Percentiles rank a stretch among this genome's conserved stretches.
These are phyloP conservation scores for Globisporangium recalcitrans DNA, from an alignment of 352 stramenopile species.

Conservation along the genomic window DNA sequence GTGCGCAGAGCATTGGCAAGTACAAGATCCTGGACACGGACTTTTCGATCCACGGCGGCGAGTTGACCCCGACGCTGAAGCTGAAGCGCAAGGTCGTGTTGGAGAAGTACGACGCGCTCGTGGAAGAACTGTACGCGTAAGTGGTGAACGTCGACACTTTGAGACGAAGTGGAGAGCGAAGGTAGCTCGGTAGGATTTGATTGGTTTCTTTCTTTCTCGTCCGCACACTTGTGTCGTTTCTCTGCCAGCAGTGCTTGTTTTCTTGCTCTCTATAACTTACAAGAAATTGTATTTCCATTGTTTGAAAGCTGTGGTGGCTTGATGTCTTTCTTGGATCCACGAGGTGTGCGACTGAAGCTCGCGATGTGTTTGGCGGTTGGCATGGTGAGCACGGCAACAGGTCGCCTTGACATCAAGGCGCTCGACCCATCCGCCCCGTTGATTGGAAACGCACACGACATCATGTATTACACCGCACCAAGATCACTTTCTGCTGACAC, in stretches of 20 bases:
- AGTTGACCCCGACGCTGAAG: constrained; percentile 96
- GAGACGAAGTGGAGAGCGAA: neutral
- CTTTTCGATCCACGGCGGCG: constrained; percentile 87
- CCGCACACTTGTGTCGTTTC: neutral
- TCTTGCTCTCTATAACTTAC: constrained; percentile 3
- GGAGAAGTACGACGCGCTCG: constrained; percentile 89
- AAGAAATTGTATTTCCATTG: constrained; percentile 2
- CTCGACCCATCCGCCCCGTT: too few species aligned
- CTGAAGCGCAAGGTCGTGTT: constrained; percentile 91
- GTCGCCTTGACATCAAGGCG: too few species aligned
- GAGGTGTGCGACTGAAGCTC: too few species aligned
- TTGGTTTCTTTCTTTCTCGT: neutral
- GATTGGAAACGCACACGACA: too few species aligned
- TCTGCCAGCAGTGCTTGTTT: neutral
- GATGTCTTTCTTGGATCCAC: too few species aligned
- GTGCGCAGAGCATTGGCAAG: constrained; percentile 84
- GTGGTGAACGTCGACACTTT: neutral
- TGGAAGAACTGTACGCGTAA: constrained; percentile 89
- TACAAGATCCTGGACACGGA: constrained; percentile 84
- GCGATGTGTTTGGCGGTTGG: too few species aligned
- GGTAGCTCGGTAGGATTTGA: constrained; percentile 5
- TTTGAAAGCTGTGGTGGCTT: too few species aligned
- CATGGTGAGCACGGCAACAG: too few species aligned
- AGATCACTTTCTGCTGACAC: too few species aligned
- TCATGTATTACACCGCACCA: too few species aligned